Evolutionary conservation across 352 stramenopile species (phyloP).

Genomic region (Thalassiosira hispida): DNA sequence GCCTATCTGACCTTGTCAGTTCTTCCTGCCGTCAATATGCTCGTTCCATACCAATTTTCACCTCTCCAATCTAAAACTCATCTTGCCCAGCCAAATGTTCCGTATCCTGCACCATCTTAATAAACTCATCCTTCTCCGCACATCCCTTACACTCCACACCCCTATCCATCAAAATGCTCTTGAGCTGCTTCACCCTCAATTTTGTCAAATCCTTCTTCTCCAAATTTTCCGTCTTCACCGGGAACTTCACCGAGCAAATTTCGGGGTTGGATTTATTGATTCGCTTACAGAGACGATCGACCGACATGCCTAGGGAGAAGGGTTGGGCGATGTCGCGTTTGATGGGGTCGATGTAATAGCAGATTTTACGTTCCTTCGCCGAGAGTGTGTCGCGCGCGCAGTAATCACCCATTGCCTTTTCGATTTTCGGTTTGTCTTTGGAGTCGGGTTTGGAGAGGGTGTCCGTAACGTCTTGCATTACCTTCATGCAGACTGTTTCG

Average conservation of each 20-base stretch:
- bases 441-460: constrained; percentile 64
- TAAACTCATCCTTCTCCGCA: constrained; percentile 86
- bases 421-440: constrained; percentile 77
- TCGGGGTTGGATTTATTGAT: constrained; percentile 83
- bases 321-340: constrained; percentile 84
- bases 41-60: neutral
- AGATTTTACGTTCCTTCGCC: constrained; percentile 84
- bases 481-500: constrained; percentile 79
- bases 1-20: no score
- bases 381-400: constrained; percentile 65
- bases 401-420: constrained; percentile 73
- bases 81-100: constrained; percentile 71
- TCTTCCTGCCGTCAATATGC: no score
- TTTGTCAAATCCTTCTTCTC: constrained; percentile 83
- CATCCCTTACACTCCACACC: constrained; percentile 85
- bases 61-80: constrained; percentile 33
- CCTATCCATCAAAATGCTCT: constrained; percentile 83
- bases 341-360: constrained; percentile 87
- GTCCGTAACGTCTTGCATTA: constrained; percentile 78
- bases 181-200: constrained; percentile 86
- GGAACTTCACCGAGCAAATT: constrained; percentile 83
- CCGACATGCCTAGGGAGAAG: constrained; percentile 80
- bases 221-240: constrained; percentile 84
- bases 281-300: constrained; percentile 80
- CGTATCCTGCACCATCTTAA: constrained; percentile 83